phyloP scores from a whole-genome alignment of 2,329 filamentous ascomycete genomes.

The Cordyceps javanica region DNA sequence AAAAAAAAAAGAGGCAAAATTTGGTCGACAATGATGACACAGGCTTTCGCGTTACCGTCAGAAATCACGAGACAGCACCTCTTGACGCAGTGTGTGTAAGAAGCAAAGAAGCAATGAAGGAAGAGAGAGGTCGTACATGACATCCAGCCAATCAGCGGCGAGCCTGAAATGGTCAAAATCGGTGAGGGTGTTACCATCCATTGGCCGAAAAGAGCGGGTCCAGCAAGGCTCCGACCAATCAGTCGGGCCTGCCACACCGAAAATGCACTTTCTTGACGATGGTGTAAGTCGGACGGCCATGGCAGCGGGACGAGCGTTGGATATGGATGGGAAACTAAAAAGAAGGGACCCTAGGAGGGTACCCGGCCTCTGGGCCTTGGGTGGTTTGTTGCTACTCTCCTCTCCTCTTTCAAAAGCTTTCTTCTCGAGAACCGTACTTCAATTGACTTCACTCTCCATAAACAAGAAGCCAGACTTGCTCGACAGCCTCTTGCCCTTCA shows the following conservation, averaged over 20 bases:
- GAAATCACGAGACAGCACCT: not conserved
- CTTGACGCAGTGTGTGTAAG: not conserved
- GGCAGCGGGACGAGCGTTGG: slow-evolving; percentile 9
- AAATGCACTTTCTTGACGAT: slow-evolving; percentile 25
- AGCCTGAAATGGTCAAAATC: slow-evolving; percentile 15
- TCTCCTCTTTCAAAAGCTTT: slow-evolving; percentile 6
- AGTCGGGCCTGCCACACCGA: slow-evolving; percentile 23
- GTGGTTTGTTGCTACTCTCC: not conserved
- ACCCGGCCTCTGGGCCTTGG: slow-evolving; percentile 10
- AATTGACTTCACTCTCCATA: slow-evolving; percentile 6
- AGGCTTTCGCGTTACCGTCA: too few species aligned
- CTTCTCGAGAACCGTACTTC: not conserved
- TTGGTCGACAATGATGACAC: too few species aligned
- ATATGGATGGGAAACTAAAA: slow-evolving; percentile 11
- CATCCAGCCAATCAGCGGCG: slow-evolving; percentile 8
- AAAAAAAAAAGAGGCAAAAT: too few species aligned
- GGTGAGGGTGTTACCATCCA: slow-evolving; percentile 13
- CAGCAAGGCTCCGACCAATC: slow-evolving; percentile 14
- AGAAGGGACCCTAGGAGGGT: slow-evolving; percentile 7
- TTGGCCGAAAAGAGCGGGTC: slow-evolving; percentile 11
- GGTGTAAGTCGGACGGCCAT: slow-evolving; percentile 31
- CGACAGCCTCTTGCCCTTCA: not conserved
- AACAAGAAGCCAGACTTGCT: not conserved
- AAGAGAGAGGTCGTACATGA: not conserved
- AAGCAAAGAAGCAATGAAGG: not conserved